A percentile compares a stretch with the other conserved stretches of the same genome.
Evolutionary conservation across 371 early-diverging fungal genomes (phyloP).

Genomic region (Mortierella sp.): DNA sequence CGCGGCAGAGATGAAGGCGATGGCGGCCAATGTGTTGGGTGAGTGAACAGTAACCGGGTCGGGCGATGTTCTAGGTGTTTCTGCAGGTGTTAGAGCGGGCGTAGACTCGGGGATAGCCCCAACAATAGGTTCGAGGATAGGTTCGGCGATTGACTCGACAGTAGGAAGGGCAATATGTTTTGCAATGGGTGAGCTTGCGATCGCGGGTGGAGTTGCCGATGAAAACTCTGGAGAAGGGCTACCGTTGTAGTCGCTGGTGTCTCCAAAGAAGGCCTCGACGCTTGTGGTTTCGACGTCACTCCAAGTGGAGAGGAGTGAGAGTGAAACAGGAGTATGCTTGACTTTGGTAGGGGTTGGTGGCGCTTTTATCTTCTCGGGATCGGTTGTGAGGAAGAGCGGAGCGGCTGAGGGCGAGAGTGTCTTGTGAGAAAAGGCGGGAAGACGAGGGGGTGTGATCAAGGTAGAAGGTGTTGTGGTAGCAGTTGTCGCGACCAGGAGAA

Average conservation of each 20-base stretch:
- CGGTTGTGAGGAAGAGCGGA: background rate
- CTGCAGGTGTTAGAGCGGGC: no score
- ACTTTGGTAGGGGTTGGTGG: background rate
- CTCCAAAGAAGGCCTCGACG: slow-evolving; percentile 17
- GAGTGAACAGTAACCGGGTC: background rate
- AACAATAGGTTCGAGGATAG: background rate
- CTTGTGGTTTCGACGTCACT: slow-evolving; percentile 5
- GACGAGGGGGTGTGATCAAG: background rate
- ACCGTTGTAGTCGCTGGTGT: background rate
- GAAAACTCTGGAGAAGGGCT: background rate
- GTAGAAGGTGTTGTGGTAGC: background rate
- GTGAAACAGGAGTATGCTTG: background rate
- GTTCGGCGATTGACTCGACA: background rate
- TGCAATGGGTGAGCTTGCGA: background rate
- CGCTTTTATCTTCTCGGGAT: background rate
- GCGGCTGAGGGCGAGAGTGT: background rate
- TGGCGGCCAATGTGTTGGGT: background rate
- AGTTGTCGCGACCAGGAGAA: background rate
- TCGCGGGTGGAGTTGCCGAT: background rate
- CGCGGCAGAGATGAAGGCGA: background rate
- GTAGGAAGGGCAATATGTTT: background rate
- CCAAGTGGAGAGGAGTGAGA: background rate
- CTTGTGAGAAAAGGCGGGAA: background rate
- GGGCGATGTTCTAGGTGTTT: no score
- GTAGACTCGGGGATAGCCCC: background rate